Base-by-base conservation (phyloP, 2,329 filamentous ascomycete species). In the Xylaria sp. region DNA sequence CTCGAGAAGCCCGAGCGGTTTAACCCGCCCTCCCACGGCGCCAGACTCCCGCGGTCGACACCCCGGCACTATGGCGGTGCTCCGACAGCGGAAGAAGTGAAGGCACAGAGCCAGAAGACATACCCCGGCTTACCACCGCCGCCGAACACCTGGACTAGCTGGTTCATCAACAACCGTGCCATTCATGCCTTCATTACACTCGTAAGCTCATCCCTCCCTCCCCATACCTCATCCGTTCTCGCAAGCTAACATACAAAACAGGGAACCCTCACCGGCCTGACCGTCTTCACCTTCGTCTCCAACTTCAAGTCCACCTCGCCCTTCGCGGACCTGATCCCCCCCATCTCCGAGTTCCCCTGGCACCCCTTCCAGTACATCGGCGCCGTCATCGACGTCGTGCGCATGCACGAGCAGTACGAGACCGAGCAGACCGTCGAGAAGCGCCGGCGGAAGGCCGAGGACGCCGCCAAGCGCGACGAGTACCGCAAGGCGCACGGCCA, bases 111-210 rank as follows among this genome's bases (percentile, higher is more conserved):
- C 66, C 83, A 76, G 65, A 89, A 84, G 73, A 79, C 89, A 65
- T 97, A 97, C 73, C 94, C 94, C 1, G 88, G 92, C 68, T 87
- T 95, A 82, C 92, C 96, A 81, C 89, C 93, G 52, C 87, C 92
- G 0, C 80, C 88, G 71, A 91, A 91, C 4, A 90, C 89, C 0
- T 91, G 91, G 75, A 82, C 90, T 76, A 83, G 93, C 74, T 92
- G 88, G 84, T 92, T 97, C 74, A 80, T 96, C 72, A 86, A 90
- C 66, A 93, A 85, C 72, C 83, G 83, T 60, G 77, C 78, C 58
- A 83, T 97, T 59, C 93, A 99, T 75, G 74, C 91, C 34, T 88
- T 83, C 73, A 92, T 99, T 72, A 90, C 90, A 1, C 80, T 97
- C 79, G 91, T 96, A 80, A 60, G 83, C 72, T 49, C 42, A 18